These are phyloP conservation scores for Asterophora lycoperdoides DNA, from an alignment of 768 basidiomycete genomes.

Conservation along the genomic window DNA sequence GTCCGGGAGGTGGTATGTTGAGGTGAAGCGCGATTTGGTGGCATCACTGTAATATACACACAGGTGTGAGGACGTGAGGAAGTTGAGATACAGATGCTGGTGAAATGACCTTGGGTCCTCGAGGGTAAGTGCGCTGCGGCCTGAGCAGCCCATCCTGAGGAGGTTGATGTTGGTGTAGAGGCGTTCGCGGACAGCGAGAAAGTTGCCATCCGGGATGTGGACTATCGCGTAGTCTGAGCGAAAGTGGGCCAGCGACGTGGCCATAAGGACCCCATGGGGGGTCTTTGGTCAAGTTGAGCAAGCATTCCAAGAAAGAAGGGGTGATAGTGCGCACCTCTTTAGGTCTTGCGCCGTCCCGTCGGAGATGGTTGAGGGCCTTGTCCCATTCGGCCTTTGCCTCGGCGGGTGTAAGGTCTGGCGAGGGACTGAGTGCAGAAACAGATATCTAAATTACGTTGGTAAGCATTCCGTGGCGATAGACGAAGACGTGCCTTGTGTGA, in stretches of 20 bases:
- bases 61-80: slow-evolving; percentile 1
- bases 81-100: background rate
- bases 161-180: slow-evolving; percentile 81
- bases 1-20: slow-evolving; percentile 60
- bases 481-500: slow-evolving; percentile 50
- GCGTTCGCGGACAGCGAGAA: slow-evolving; percentile 55
- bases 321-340: slow-evolving; percentile 43
- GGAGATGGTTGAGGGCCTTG: slow-evolving; percentile 53
- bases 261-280: slow-evolving; percentile 65
- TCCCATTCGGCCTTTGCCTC: slow-evolving; percentile 58
- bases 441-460: slow-evolving; percentile 42
- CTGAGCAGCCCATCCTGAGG: slow-evolving; percentile 78
- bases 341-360: slow-evolving; percentile 70
- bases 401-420: slow-evolving; percentile 33
- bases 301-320: background rate
- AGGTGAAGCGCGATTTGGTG: slow-evolving; percentile 76
- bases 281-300: slow-evolving; percentile 35
- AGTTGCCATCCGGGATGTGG: slow-evolving; percentile 68
- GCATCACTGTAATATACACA: slow-evolving; percentile 47
- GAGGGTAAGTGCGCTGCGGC: slow-evolving; percentile 71
- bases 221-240: slow-evolving; percentile 86
- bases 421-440: slow-evolving; percentile 52
- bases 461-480: background rate
- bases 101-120: slow-evolving; percentile 61
- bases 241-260: slow-evolving; percentile 83